Evolutionary conservation across 495 filamentous ascomycete genomes (phyloP).

Genomic region (Penicillium diatomitis): DNA sequence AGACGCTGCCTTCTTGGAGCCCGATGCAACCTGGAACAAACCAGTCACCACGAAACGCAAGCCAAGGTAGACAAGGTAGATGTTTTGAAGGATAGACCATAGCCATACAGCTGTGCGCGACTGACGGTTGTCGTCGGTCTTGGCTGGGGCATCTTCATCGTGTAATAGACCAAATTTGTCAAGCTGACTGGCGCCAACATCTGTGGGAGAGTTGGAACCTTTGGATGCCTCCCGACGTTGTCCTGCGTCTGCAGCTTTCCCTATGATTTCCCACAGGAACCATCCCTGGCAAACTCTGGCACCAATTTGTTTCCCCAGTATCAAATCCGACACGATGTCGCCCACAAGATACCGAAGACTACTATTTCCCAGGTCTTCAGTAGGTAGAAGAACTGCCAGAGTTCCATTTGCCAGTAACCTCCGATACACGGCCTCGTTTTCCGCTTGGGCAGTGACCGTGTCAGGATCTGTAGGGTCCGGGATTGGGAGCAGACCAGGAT

Average conservation of each 20-base stretch:
- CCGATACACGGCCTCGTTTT: constrained; percentile 74
- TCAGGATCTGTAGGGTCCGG: constrained; percentile 45
- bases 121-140: constrained; percentile 12
- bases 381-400: constrained; percentile 75
- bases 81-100: constrained; percentile 62
- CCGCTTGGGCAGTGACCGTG: constrained; percentile 48
- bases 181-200: constrained; percentile 26
- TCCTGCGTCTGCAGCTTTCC: constrained; percentile 44
- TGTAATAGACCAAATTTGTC: constrained; percentile 42
- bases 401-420: constrained; percentile 70
- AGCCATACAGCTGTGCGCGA: constrained; percentile 39
- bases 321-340: constrained; percentile 78
- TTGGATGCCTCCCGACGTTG: constrained; percentile 12
- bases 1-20: constrained; percentile 12
- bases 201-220: constrained; percentile 12
- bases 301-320: constrained; percentile 67
- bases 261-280: constrained; percentile 75
- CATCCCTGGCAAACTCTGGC: constrained; percentile 74
- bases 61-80: constrained; percentile 54
- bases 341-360: constrained; percentile 73
- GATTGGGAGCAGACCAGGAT: constrained; percentile 69
- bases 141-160: constrained; percentile 15
- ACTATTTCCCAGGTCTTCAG: constrained; percentile 81
- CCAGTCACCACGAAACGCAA: constrained; percentile 52
- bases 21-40: constrained; percentile 36